Evolutionary conservation across 1,139 yeast genomes (phyloP), one percentile per base, ranked within the genome.

Genomic region (Lizanozyma gosingica): DNA sequence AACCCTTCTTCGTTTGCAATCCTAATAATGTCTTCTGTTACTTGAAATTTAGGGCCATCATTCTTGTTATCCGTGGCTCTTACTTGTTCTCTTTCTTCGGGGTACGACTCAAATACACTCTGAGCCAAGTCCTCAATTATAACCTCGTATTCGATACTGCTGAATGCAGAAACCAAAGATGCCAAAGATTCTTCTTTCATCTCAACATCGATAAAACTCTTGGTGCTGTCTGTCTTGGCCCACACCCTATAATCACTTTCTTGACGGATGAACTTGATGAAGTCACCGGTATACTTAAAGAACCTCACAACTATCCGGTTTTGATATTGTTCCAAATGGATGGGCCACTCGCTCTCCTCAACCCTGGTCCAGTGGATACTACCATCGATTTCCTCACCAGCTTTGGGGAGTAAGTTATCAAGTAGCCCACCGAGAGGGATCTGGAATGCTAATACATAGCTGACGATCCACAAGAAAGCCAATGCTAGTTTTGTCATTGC

Each of bases 111-210:
- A 45, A 55, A 71, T 1, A 82, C 65, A 1, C 67, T 60, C 49
- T 75, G 79, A 1, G 83, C 65, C 43, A 83, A 61, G 52, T 83
- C 84, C 0, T 63, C 64, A 35, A 83, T 70, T n/a, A 81, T 58
- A 4, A 69, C 51, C 11, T 61, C 46, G 43, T 59, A 66, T 3
- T 54, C 39, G 35, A 62, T 50, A 47, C 3, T 37, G 37, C 17
- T 18, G 14, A 6, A 35, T 29, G n/a, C 54, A 55, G 40, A 53
- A 15, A 48, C 37, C 35, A 69, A 47, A 33, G 52, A 47, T 8
- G 40, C 43, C 39, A 64, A 51, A 33, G 57, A 52, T 1, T 44
- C 52, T 18, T 50, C 52, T 38, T 49, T 47, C 3, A 67, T 51
- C 47, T 69, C 72, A 3, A 72, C 43, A 50, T 73, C 79, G 15